Evolutionary conservation across 148 eudicot genomes (phyloP).

Genomic region (Silene conica): DNA sequence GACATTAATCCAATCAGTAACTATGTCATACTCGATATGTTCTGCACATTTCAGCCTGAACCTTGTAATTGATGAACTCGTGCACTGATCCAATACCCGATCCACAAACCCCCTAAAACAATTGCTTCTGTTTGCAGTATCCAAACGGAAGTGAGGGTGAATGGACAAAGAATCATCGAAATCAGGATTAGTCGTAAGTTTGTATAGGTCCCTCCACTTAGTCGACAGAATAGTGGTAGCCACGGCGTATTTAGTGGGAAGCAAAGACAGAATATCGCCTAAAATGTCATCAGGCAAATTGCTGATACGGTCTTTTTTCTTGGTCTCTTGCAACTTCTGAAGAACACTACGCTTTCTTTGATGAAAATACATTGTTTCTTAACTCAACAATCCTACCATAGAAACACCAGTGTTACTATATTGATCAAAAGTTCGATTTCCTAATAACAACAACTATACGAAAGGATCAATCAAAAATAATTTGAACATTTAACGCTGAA

Average conservation of each 20-base stretch:
- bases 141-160: not conserved
- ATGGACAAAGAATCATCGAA: slow-evolving; percentile 12
- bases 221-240: slow-evolving; percentile 10
- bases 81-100: too few relatives aligned
- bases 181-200: slow-evolving; percentile 16
- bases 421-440: not conserved
- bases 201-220: slow-evolving; percentile 17
- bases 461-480: not conserved
- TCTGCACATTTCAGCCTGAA: too few relatives aligned
- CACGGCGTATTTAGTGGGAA: slow-evolving; percentile 26
- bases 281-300: slow-evolving; percentile 14
- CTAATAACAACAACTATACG: not conserved
- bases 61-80: too few relatives aligned
- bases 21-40: too few relatives aligned
- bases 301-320: slow-evolving; percentile 13
- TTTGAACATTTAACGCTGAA: not conserved
- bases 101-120: too few relatives aligned
- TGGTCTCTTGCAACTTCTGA: not conserved
- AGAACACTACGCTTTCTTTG: not conserved
- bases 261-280: slow-evolving; percentile 14
- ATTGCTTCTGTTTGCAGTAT: not conserved
- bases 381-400: not conserved
- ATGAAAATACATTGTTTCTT: not conserved
- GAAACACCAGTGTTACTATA: not conserved
- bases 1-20: too few relatives aligned